Percentiles rank a stretch among this genome's conserved stretches.
Evolutionary conservation across 495 filamentous ascomycete species (phyloP).

Genomic region (Stereocaulon alpinum): DNA sequence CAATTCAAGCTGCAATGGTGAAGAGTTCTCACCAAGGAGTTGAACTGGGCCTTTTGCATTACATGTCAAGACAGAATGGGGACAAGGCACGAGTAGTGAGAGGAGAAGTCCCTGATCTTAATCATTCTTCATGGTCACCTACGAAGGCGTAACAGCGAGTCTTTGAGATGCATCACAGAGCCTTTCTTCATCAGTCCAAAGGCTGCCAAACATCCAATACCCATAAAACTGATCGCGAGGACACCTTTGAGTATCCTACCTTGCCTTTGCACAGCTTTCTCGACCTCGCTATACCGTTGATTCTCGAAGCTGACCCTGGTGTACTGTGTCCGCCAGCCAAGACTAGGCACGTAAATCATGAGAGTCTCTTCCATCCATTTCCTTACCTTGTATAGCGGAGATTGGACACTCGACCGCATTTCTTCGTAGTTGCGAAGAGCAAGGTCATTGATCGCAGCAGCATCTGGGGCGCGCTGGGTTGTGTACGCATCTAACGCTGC

Average conservation of each 20-base stretch:
- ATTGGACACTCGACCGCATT: constrained; percentile 77
- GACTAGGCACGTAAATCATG: constrained; percentile 57
- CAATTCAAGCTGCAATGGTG: no score
- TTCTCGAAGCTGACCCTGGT: constrained; percentile 87
- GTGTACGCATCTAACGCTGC: constrained; percentile 57
- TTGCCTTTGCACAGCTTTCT: constrained; percentile 56
- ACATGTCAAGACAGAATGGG: no score
- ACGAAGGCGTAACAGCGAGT: background rate
- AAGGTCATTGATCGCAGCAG: constrained; percentile 83
- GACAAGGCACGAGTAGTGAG: no score
- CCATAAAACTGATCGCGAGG: constrained; percentile 22
- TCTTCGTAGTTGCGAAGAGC: constrained; percentile 87
- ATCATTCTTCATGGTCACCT: background rate
- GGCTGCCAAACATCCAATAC: constrained; percentile 11
- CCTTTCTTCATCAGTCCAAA: background rate
- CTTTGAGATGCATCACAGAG: background rate
- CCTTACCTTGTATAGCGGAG: constrained; percentile 60
- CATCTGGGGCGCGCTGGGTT: constrained; percentile 58
- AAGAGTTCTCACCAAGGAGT: no score
- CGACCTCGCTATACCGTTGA: constrained; percentile 77
- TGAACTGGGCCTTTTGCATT: no score
- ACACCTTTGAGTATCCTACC: constrained; percentile 44
- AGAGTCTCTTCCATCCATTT: constrained; percentile 83
- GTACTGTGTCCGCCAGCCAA: constrained; percentile 90
- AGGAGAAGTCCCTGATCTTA: no score